phyloP scores from a whole-genome alignment of 2,329 filamentous ascomycete genomes.

The Dendrostoma leiphaemia region DNA sequence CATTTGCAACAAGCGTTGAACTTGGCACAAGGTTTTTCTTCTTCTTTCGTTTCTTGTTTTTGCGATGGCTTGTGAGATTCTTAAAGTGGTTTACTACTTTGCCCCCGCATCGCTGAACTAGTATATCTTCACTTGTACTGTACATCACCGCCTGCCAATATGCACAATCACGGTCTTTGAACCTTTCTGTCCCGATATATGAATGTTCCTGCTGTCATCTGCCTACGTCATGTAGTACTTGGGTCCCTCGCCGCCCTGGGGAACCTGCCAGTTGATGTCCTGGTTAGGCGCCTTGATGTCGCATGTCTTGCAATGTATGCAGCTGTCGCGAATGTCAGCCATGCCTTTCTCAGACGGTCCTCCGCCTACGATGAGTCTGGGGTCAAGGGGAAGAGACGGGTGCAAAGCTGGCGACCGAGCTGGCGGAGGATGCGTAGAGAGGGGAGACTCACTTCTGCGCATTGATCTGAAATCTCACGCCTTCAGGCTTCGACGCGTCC shows the following conservation, averaged over 20 bases:
- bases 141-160: background rate
- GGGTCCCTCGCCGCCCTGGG: slow-evolving; percentile 81
- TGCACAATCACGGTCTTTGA: background rate
- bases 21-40: no score
- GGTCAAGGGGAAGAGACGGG: no score
- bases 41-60: no score
- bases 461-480: slow-evolving; percentile 97
- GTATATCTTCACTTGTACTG: no score
- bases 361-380: no score
- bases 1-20: background rate
- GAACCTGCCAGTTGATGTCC: slow-evolving; percentile 96
- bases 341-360: no score
- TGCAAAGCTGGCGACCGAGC: background rate
- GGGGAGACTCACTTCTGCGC: slow-evolving; percentile 78
- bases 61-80: no score
- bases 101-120: no score
- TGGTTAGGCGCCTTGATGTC: slow-evolving; percentile 97
- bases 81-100: no score
- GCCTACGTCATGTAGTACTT: slow-evolving; percentile 68
- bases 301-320: slow-evolving; percentile 99
- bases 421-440: background rate
- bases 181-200: background rate
- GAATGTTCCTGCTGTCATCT: background rate
- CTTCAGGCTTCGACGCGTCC: slow-evolving; percentile 79
- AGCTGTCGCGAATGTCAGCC: no score